phyloP scores from a whole-genome alignment of 495 filamentous ascomycete genomes.

The Cercophora sp. region DNA sequence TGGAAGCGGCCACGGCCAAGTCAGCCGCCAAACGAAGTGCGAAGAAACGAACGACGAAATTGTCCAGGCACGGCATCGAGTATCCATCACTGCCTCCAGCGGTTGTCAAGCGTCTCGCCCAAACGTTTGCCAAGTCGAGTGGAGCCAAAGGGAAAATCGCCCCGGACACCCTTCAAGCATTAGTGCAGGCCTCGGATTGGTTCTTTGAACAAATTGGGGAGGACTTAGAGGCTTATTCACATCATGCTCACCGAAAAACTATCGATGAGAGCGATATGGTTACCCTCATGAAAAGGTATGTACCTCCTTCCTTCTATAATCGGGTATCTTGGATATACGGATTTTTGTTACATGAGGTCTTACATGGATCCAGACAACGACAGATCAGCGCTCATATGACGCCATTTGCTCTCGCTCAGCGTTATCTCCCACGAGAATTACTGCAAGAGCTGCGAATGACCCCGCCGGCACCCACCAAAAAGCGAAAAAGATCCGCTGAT shows the following conservation, averaged over 20 bases:
- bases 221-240: constrained; percentile 72
- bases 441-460: constrained; percentile 76
- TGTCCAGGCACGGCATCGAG: constrained; percentile 70
- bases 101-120: constrained; percentile 72
- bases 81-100: constrained; percentile 69
- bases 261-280: constrained; percentile 83
- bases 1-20: constrained; percentile 5
- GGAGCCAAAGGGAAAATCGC: constrained; percentile 63
- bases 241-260: constrained; percentile 76
- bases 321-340: constrained; percentile 22
- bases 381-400: constrained; percentile 68
- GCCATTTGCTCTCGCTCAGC: constrained; percentile 77
- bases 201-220: constrained; percentile 84
- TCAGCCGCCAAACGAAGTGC: constrained; percentile 23
- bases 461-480: constrained; percentile 39
- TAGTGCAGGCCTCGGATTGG: constrained; percentile 78
- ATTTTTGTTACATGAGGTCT: constrained; percentile 28
- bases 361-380: constrained; percentile 61
- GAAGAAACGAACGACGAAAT: constrained; percentile 51
- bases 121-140: constrained; percentile 59
- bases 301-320: constrained; percentile 27
- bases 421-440: constrained; percentile 75
- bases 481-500: constrained; percentile 12
- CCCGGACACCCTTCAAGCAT: constrained; percentile 65
- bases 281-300: constrained; percentile 75